These are phyloP conservation scores for Trichomonascus vanleenenianus DNA, from an alignment of 805 yeast genomes.

Conservation along the genomic window DNA sequence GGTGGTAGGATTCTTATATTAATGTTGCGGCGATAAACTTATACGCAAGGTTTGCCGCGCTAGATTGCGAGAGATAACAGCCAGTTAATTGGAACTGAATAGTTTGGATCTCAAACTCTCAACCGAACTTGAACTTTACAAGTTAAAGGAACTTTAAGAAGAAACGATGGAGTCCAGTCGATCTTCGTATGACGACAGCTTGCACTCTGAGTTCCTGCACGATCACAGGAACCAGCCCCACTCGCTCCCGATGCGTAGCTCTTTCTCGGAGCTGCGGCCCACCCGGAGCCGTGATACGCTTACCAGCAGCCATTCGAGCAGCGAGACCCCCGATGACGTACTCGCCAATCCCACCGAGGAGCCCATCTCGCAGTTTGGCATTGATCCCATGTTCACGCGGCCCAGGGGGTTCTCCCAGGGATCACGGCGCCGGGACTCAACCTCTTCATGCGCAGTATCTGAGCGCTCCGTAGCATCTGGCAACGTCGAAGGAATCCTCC, in stretches of 20 bases:
- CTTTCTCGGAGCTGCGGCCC: slow-evolving; percentile 17
- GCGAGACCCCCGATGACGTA: background rate
- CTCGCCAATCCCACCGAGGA: background rate
- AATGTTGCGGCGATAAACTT: no score
- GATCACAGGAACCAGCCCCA: slow-evolving; percentile 45
- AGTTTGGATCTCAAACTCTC: no score
- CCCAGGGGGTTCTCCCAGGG: background rate
- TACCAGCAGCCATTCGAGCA: background rate
- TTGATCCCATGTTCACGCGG: background rate
- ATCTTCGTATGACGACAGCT: background rate
- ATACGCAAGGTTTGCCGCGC: no score
- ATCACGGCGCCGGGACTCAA: background rate
- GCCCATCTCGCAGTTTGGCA: background rate
- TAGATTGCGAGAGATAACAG: no score
- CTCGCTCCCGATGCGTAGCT: slow-evolving; percentile 30
- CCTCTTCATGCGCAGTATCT: slow-evolving; percentile 17
- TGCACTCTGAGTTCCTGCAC: slow-evolving; percentile 22
- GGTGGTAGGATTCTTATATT: no score
- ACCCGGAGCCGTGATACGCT: background rate
- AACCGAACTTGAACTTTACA: no score
- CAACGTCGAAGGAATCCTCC: slow-evolving; percentile 16
- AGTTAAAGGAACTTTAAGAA: no score
- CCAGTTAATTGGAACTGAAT: no score
- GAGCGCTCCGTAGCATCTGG: slow-evolving; percentile 14
- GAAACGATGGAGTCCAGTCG: background rate